Evolutionary conservation across 208 protist species (phyloP), one percentile per base, ranked within the genome.

Genomic region (Acanthamoeba sp.): DNA sequence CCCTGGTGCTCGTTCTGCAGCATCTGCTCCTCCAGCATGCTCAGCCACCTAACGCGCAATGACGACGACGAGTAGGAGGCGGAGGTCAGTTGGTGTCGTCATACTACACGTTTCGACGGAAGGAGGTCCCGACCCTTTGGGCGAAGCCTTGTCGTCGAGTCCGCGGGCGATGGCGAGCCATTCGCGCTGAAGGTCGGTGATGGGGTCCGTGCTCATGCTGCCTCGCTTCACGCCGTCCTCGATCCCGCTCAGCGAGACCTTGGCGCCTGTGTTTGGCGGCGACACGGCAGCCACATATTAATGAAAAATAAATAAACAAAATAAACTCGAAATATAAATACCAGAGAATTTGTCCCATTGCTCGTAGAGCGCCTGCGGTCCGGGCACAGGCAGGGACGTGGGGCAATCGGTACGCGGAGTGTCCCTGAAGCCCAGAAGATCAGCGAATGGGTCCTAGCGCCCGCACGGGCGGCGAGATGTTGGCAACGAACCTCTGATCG

Each of bases 321-420:
- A n/a, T n/a, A n/a, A n/a, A n/a, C n/a, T n/a, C 20, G 48, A 52
- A 22, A 7, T 4, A 10, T 22, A 24, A 32, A 22, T 80, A 80
- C 71, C 71, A 1, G 71, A 80, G 36, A 36, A 80, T 14, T 27
- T 62, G 1, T 62, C 32, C 82, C 48, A 66, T 22, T 69, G 69
- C 22, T 42, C 85, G 36, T 69, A 6, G 24, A 76, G 20, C 36
- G 85, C 22, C 36, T 91, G 24, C 2, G 42, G 38, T 34, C 36
- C 38, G 18, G 62, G 57, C 24, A 76, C 85, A 12, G 85, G 85
- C 40, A 91, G 85, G 4, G 14, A n/a, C 36, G 52, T 73, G 22
- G 85, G 85, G 52, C 85, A 91, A 27, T 91, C 85, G 22, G 85
- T 73, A 7, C 85, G 85, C 14, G 85, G 85, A 38, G 52, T 48